These are phyloP conservation scores for Diaporthe ilicicola DNA, from an alignment of 2,329 filamentous ascomycete species.

Conservation along the genomic window DNA sequence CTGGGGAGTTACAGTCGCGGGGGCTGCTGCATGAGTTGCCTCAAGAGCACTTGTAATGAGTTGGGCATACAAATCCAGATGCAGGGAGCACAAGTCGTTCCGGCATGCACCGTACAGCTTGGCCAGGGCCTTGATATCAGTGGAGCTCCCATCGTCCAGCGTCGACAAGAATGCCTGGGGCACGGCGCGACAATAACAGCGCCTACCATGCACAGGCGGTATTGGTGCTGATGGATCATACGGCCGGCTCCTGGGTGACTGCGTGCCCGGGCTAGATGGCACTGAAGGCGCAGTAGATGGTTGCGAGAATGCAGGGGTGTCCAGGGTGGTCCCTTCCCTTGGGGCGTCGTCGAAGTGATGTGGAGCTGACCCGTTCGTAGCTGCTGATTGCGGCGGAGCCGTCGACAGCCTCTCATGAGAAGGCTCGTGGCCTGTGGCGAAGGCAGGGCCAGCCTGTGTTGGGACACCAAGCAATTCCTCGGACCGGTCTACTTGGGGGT, in stretches of 20 bases:
- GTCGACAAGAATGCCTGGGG: conserved; percentile 21
- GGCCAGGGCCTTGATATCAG: conserved; percentile 4
- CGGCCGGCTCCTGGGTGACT: conserved; percentile 15
- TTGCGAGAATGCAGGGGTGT: not conserved
- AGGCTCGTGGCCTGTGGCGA: not conserved
- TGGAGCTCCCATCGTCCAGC: conserved; percentile 11
- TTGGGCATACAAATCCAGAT: conserved; percentile 28
- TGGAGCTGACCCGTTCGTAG: conserved; percentile 6
- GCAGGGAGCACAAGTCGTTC: conserved; percentile 27
- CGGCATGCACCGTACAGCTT: conserved; percentile 28
- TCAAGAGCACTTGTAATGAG: conserved; percentile 29
- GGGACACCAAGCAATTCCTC: not conserved
- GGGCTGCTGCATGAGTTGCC: not conserved
- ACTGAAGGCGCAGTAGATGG: not conserved
- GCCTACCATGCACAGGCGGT: not conserved
- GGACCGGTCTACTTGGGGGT: conserved; percentile 24
- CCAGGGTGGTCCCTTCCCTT: not conserved
- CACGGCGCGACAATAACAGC: conserved; percentile 26
- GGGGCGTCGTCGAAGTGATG: not conserved
- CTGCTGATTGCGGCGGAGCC: not conserved
- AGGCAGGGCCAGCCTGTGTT: not conserved
- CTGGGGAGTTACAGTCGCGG: not conserved
- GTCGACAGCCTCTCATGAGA: not conserved
- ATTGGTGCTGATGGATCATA: conserved; percentile 32
- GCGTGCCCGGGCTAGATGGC: not conserved